Conservation (phyloP, 345 rosid species). For the Eucalyptus pumila region DNA sequence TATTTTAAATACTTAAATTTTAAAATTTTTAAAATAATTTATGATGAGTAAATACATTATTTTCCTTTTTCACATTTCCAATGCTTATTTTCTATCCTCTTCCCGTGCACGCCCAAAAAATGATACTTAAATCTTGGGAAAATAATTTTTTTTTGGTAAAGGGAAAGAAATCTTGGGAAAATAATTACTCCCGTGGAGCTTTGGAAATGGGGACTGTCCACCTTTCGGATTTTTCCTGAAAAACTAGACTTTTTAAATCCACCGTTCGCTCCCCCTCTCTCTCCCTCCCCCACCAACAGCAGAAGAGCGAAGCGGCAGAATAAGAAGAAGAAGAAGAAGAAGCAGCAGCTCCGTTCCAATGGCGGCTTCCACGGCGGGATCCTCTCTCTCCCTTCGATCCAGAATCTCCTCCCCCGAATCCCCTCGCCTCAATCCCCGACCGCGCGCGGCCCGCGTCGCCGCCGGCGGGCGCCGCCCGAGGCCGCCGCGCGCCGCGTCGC, state of each 20-base stretch:
- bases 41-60: background rate
- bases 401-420: slow-evolving; percentile 6
- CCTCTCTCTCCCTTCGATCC: slow-evolving; percentile 14
- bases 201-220: background rate
- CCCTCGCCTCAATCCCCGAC: slow-evolving; percentile 5
- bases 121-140: background rate
- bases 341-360: background rate
- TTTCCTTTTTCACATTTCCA: background rate
- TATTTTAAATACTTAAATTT: background rate
- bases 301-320: background rate
- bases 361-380: slow-evolving; percentile 26
- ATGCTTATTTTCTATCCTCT: background rate
- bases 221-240: background rate
- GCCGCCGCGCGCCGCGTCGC: slow-evolving; percentile 1
- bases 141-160: no score
- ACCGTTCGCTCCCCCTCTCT: background rate
- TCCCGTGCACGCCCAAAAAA: background rate
- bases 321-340: background rate
- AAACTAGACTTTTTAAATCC: background rate
- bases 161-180: background rate
- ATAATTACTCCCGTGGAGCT: background rate
- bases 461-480: background rate
- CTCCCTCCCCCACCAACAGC: no score
- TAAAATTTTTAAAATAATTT: no score
- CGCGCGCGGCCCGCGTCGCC: background rate